phyloP scores from a whole-genome alignment of 495 filamentous ascomycete genomes.

The Apiosordaria backusii region DNA sequence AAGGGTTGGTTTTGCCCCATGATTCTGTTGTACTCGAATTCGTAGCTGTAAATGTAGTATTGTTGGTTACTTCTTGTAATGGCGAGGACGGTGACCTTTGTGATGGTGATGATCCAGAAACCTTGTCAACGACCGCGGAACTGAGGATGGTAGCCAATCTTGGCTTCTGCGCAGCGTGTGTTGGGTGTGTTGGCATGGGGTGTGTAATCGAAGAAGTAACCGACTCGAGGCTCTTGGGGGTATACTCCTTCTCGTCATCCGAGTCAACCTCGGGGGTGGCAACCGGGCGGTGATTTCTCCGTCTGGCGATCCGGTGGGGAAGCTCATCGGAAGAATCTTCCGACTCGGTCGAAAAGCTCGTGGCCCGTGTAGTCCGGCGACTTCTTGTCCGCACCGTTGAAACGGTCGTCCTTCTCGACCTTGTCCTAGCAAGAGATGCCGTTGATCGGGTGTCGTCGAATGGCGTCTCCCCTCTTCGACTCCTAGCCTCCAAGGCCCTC shows the following conservation, averaged over 20 bases:
- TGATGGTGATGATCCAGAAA: background rate
- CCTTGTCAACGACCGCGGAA: conserved; percentile 20
- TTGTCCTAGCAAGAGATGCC: conserved; percentile 23
- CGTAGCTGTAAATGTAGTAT: background rate
- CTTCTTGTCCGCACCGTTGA: conserved; percentile 34
- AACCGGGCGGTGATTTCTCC: conserved; percentile 23
- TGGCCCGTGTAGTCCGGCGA: conserved; percentile 30
- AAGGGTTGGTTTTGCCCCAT: background rate
- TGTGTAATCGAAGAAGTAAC: background rate
- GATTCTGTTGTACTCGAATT: background rate
- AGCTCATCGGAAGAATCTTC: conserved; percentile 31
- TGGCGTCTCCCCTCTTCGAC: conserved; percentile 34
- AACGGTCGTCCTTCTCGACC: conserved; percentile 24
- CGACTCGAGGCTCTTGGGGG: conserved; percentile 21
- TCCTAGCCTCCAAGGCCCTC: conserved; percentile 39
- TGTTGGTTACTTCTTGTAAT: conserved; percentile 14
- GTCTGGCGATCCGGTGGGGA: conserved; percentile 17
- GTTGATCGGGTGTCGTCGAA: conserved; percentile 27
- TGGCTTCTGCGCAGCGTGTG: conserved; percentile 31
- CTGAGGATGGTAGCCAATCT: conserved; percentile 38
- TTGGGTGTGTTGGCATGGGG: conserved; percentile 13
- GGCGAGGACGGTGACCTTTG: conserved; percentile 8
- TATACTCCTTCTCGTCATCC: conserved; percentile 29
- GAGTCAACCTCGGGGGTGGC: conserved; percentile 25
- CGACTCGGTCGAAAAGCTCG: conserved; percentile 37